Conservation (phyloP, 495 filamentous ascomycete species). For the Beverwykella pulmonaria region DNA sequence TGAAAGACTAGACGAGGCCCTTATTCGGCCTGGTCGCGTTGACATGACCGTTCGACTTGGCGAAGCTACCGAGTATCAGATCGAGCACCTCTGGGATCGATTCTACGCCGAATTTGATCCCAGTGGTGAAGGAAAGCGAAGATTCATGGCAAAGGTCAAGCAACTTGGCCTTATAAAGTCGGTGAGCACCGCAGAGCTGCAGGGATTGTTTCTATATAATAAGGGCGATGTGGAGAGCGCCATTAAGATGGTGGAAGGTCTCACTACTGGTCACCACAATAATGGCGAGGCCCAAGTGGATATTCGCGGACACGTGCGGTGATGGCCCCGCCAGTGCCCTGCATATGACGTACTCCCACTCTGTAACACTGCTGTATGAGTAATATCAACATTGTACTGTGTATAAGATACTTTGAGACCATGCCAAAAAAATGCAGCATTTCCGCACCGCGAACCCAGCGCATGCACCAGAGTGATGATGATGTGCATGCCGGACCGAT, state of each 20-base stretch:
- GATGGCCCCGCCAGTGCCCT: neutral
- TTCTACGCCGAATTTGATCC: slow-evolving; percentile 86
- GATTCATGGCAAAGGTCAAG: slow-evolving; percentile 56
- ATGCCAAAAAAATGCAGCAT: neutral
- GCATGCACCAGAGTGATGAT: neutral
- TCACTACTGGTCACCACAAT: slow-evolving; percentile 43
- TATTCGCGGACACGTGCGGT: slow-evolving; percentile 18
- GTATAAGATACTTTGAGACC: neutral
- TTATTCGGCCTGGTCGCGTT: slow-evolving; percentile 88
- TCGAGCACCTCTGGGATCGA: slow-evolving; percentile 84
- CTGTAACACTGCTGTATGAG: neutral
- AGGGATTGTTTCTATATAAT: slow-evolving; percentile 92
- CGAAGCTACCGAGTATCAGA: slow-evolving; percentile 82
- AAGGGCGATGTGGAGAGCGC: slow-evolving; percentile 88
- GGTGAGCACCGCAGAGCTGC: slow-evolving; percentile 85
- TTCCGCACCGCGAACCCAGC: neutral
- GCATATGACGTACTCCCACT: neutral
- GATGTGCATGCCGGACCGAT: neutral
- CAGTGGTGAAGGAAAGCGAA: slow-evolving; percentile 55
- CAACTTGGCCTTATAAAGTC: slow-evolving; percentile 58
- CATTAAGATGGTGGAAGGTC: slow-evolving; percentile 72
- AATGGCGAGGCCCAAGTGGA: slow-evolving; percentile 16
- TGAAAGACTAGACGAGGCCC: slow-evolving; percentile 81
- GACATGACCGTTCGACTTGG: slow-evolving; percentile 92
- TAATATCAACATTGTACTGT: neutral